Evolutionary conservation across 23 red algal genomes (phyloP).

Genomic region (Chondrus crispus): DNA sequence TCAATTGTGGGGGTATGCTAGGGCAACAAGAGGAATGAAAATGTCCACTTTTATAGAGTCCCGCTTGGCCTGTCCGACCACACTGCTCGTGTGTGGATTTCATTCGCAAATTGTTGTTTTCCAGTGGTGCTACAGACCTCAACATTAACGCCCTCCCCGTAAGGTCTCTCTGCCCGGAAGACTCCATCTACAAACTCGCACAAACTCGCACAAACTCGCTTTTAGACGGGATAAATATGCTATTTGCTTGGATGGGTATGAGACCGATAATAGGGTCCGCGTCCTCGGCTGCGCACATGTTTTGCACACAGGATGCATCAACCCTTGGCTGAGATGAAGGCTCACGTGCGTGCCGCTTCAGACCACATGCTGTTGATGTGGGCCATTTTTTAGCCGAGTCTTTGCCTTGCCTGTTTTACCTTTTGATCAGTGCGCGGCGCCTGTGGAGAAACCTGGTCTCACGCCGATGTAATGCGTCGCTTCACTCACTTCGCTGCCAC

Average conservation of each 20-base stretch:
- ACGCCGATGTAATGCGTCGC: too few relatives aligned
- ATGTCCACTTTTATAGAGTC: too few relatives aligned
- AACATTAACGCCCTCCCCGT: conserved; percentile 59
- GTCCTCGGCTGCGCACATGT: conserved; percentile 82
- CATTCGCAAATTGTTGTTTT: conserved; percentile 17
- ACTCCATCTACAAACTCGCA: too few relatives aligned
- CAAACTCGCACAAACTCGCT: conserved; percentile 21
- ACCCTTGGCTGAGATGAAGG: conserved; percentile 73
- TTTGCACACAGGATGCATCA: conserved; percentile 81
- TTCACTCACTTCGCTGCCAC: too few relatives aligned
- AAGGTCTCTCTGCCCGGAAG: conserved; percentile 50
- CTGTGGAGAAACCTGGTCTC: too few relatives aligned
- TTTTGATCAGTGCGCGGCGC: too few relatives aligned
- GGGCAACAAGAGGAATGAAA: too few relatives aligned
- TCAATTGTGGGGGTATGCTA: too few relatives aligned
- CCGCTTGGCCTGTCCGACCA: conserved; percentile 33
- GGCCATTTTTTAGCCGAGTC: too few relatives aligned
- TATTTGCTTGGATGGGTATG: conserved; percentile 82
- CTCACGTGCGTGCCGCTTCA: conserved; percentile 66
- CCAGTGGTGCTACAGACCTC: conserved; percentile 41
- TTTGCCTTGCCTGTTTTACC: too few relatives aligned
- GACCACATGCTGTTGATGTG: conserved; percentile 43
- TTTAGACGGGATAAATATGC: conserved; percentile 68
- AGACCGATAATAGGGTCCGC: conserved; percentile 60
- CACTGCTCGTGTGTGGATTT: conserved; percentile 61